Base-by-base conservation (phyloP, 345 rosid species). In the Salix brachista region DNA sequence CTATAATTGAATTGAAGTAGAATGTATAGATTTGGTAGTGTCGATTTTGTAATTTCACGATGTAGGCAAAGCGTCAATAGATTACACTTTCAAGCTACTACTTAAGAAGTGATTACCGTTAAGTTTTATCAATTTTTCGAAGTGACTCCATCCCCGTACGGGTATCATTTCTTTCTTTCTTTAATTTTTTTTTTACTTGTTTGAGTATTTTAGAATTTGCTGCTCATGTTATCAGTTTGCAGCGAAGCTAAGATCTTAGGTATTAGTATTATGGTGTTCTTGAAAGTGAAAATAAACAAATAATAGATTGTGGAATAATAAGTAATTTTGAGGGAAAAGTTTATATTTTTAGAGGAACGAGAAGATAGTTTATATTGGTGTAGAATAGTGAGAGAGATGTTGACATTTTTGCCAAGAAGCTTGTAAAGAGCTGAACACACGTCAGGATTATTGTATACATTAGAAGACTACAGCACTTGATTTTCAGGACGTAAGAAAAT, bases 121-220 rank as follows among this genome's bases (percentile, higher is more conserved):
- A 83, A 79, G 88, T 92, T 32, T 87, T 0, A 87, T 96, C 41
- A 85, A 80, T 52, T 96, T 92, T 80, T 95, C 97, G 4, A 9
- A 84, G 69, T 21, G 91, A 88, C 50, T 92, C 98, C 14, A 83
- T 86, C 34, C 90, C 98, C 60, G 90, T 91, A 89, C 92, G 99
- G 98, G 99, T 96, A 85, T 62, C 85, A 70, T 77, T 39, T 67
- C 26, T 0, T 36, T 37, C 5, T 37, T 37, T 30, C 32, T 30
- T 2, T 2, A 30, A 2, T 30, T 30, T 30, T 30, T 37, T 14
- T 26, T 69, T 73, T 54, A 5, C 52, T 36, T 8, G 11, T 17
- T 78, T 67, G 34, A 44, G 10, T 7, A 18, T 36, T 66, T 50
- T 66, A 39, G 28, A 30, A 30, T 30, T 30, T 30, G 32, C 32